phyloP scores from a whole-genome alignment of 345 rosid genomes.

The Camelina neglecta region DNA sequence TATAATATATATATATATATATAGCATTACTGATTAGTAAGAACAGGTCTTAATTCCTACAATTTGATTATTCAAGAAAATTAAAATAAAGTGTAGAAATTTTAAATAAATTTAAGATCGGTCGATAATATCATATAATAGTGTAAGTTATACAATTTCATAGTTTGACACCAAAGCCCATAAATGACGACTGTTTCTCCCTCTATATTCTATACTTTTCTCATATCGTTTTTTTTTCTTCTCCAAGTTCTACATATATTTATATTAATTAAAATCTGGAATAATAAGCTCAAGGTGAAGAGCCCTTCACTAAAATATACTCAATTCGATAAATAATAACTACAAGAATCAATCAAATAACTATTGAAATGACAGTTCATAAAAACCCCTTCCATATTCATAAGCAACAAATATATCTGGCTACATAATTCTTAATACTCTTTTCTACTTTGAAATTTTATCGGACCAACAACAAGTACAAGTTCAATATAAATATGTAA shows the following conservation, averaged over 20 bases:
- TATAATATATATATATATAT: neutral
- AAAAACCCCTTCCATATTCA: neutral
- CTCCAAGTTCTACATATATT: neutral
- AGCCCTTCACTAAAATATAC: conserved; percentile 9
- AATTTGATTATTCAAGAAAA: conserved; percentile 9
- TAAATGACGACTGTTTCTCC: conserved; percentile 17
- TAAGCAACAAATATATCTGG: neutral
- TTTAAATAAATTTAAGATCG: conserved; percentile 1
- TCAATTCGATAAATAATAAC: neutral
- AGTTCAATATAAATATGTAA: neutral
- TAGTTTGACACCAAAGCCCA: conserved; percentile 22
- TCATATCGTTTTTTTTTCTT: neutral
- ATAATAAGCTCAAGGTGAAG: neutral
- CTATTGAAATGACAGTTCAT: neutral
- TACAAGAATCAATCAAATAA: conserved; percentile 2
- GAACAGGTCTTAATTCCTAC: conserved; percentile 28
- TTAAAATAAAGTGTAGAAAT: conserved; percentile 1
- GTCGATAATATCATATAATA: conserved; percentile 21
- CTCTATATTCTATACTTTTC: neutral
- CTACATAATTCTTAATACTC: neutral
- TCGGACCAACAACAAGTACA: neutral
- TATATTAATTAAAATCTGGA: neutral
- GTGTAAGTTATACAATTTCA: neutral
- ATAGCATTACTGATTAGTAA: conserved; percentile 9
- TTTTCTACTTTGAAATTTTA: neutral